These are phyloP conservation scores for Liriodendron chinense DNA, from an alignment of 164 flowering plant species.

Conservation along the genomic window DNA sequence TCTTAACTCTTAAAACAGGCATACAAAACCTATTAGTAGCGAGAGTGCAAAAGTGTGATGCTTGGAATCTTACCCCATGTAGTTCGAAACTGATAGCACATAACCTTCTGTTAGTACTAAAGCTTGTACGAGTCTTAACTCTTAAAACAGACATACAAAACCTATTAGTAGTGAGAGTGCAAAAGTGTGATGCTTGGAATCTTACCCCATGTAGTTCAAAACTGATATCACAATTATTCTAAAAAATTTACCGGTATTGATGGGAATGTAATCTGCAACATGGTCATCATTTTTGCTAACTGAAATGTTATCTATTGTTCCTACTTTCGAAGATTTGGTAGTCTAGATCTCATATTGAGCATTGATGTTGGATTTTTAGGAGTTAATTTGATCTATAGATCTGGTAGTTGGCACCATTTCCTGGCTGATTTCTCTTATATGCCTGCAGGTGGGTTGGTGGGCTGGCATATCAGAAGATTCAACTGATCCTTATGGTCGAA, in stretches of 20 bases:
- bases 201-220: no score
- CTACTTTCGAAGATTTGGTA: background rate
- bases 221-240: background rate
- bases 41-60: no score
- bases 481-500: conserved; percentile 75
- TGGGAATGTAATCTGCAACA: background rate
- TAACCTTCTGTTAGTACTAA: no score
- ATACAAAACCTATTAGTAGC: no score
- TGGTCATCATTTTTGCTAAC: background rate
- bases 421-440: background rate
- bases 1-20: no score
- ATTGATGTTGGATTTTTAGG: background rate
- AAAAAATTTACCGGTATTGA: no score
- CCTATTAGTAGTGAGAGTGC: no score
- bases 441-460: conserved; percentile 96
- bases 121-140: no score
- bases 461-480: conserved; percentile 70
- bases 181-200: no score
- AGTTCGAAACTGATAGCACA: no score
- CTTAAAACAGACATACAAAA: no score
- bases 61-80: no score
- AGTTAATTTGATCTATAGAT: background rate
- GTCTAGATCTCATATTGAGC: background rate
- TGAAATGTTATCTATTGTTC: background rate
- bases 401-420: background rate